phyloP scores from a whole-genome alignment of 164 flowering plant species.

The Stephania yunnanensis region DNA sequence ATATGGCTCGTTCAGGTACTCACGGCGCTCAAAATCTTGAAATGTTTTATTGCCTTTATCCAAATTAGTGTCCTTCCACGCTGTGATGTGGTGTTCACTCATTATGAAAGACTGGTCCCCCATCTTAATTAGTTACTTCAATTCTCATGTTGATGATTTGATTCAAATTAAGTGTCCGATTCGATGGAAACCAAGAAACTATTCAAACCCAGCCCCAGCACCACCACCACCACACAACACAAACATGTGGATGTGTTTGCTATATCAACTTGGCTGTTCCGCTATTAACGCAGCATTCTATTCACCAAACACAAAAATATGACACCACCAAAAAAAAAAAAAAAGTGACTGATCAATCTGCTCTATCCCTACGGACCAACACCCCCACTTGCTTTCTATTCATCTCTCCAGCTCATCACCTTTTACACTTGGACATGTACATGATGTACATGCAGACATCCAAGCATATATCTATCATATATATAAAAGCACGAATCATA shows the following conservation, averaged over 20 bases:
- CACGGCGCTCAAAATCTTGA: too few relatives aligned
- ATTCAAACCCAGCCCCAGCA: too few relatives aligned
- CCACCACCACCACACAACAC: too few relatives aligned
- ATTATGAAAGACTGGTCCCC: not conserved
- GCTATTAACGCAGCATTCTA: not conserved
- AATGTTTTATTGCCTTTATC: too few relatives aligned
- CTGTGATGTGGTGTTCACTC: too few relatives aligned
- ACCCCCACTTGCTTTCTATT: not conserved
- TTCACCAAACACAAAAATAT: not conserved
- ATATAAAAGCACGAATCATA: too few relatives aligned
- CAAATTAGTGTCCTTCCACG: too few relatives aligned
- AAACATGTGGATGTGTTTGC: too few relatives aligned
- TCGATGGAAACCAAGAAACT: not conserved
- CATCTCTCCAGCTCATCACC: not conserved
- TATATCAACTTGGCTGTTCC: not conserved
- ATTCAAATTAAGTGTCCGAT: not conserved
- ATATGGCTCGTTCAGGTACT: too few relatives aligned
- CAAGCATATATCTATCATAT: not conserved
- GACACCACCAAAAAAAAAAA: too few relatives aligned
- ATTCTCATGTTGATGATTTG: not conserved
- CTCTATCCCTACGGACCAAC: too few relatives aligned
- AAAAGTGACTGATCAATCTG: too few relatives aligned
- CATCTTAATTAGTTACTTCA: not conserved
- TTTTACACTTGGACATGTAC: not conserved
- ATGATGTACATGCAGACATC: not conserved